Evolutionary conservation across 306 rosid species (phyloP), one percentile per base, ranked within the genome.

Genomic region (Begonia peltatifolia): DNA sequence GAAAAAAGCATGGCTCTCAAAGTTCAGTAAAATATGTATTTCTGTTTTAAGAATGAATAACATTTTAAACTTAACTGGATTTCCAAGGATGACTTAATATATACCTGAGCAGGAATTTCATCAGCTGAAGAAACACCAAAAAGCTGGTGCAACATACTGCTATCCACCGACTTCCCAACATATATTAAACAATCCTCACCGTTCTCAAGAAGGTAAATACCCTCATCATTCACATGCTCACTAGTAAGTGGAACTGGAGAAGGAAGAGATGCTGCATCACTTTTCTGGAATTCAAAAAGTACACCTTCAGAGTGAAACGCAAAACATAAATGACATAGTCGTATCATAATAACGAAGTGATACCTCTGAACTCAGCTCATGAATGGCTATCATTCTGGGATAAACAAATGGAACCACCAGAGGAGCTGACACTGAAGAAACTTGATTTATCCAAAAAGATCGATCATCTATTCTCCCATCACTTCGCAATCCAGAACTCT

Each of bases 401-500:
- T 90, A 90, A 57, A 90, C 99, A 41, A 90, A 78, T 4, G 99
- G 99, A 67, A 86, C 86, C 50, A 95, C 94, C 67, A 83, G 68
- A 57, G 82, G 84, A 52, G 84, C 63, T 63, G 99, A 84, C 56
- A 90, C 79, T 69, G 87, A 79, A 17, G 94, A 79, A 6, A 76
- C 95, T 50, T 75, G 76, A 64, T 75, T 80, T 57, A 86, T 79
- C 99, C 99, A 90, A 67, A 80, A 78, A 41, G 94, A 90, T 47
- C 92, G 74, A 57, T 90, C 99, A 77, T 83, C 99, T 46, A 90
- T 80, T 65, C 77, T 85, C 49, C 87, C 99, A 56, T 90, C 99
- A 41, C 65, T 76, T 58, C 92, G 71, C 73, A 90, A 57, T 53
- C 95, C 99, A 6, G 63, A 60, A 71, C 99, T 83, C 83, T 83